Base-by-base conservation (phyloP, 2,329 filamentous ascomycete genomes). In the Aspergillus calidoustus region DNA sequence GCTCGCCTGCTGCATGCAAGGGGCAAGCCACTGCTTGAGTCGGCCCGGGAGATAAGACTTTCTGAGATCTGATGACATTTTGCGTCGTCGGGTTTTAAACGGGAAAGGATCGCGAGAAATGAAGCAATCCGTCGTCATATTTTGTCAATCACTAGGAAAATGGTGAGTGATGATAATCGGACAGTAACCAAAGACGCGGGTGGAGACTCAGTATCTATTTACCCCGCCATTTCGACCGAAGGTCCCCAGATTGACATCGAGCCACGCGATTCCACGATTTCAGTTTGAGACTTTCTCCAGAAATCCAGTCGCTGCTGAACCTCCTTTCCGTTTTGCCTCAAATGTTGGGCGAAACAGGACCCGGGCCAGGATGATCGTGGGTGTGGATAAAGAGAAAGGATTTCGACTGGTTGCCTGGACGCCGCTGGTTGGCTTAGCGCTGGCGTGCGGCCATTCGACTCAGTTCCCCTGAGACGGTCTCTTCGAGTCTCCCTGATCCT, bases 71-170 rank as follows among this genome's bases (percentile, higher is more conserved):
- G 11, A 15, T 3, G 34, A 11, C 25, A 25, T n/a, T 30, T 30
- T 22, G 17, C 48, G 7, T 31, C 7, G 17, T 17, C 15, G 11
- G 48, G 28, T 50, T 31, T 15, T 25, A 55, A 55, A 47, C 28
- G 53, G 41, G 53, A 55, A 55, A 55, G 23, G 23, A n/a, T 55
- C 43, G 53, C 53, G 53, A 55, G 53, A 25, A 4, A 15, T 53
- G 19, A 41, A 41, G 13, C 34, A 41, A 13, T 5, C n/a, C 23
- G 17, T 30, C 28, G 15, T 38, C 9, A 31, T 13, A 52, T 38
- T 17, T 34, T 54, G 34, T 19, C 22, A 54, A 54, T 44, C 19
- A 28, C 43, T 6, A 11, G 17, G 11, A 15, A 54, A 43, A 44
- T 13, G 25, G 19, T 54, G 34, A 28, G 51, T 4, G 51, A 54